Base-by-base conservation (phyloP, 331 rosid species). In the Prunus yedoensis region DNA sequence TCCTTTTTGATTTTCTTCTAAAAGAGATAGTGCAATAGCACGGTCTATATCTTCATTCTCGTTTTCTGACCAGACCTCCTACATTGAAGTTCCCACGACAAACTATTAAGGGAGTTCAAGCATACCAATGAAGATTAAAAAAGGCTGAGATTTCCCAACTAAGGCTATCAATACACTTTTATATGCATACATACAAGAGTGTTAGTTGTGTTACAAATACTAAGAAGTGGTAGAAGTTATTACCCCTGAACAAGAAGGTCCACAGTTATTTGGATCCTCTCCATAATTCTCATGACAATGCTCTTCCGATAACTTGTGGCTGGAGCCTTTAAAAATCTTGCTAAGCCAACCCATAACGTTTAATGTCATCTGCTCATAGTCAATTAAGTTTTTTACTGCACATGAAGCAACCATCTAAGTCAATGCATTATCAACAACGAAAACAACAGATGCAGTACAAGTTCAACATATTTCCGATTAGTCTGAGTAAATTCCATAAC, bases 271-370 rank as follows among this genome's bases (percentile, higher is more conserved):
- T 1, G 84, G 54, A 68, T 84, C 94, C 70, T 83, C 97, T 71
- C 78, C 90, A 71, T 77, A 80, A n/a, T 58, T 77, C 8, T 86
- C 51, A 51, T 43, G 85, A 67, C 76, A 89, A 87, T 82, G 85
- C 77, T 84, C 91, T 77, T 89, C 97, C 0, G 94, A 86, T 76
- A 87, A 76, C 81, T 89, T 95, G 47, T 87, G 94, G 71, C 89
- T 84, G 4, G 99, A 89, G 76, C 94, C 91, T 83, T 95, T 95
- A 21, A 95, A 91, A 85, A 95, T 71, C 82, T 87, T 95, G 90
- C 96, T 95, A 56, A 95, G 78, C 99, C 99, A 95, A 74, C 94
- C 97, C 99, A 95, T 95, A 10, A 73, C 45, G 75, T 69, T 71
- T 66, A 79, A 69, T 54, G 74, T 77, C 84, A 85, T 88, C 79